These are phyloP conservation scores for Mucor lusitanicus DNA, from an alignment of 371 early-diverging fungal species.

Conservation along the genomic window DNA sequence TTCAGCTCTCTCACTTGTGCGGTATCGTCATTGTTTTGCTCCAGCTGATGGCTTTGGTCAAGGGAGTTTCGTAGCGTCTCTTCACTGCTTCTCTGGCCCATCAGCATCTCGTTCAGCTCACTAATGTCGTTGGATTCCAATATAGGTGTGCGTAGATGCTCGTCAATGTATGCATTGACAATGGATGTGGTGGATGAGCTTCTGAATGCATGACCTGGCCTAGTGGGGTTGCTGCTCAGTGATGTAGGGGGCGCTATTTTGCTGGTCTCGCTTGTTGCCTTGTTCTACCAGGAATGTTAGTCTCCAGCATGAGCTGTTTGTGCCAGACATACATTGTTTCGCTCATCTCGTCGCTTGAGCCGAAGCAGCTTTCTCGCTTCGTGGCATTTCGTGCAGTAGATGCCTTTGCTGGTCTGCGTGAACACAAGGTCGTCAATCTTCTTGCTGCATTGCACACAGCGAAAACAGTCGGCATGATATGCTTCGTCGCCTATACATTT, in stretches of 20 bases:
- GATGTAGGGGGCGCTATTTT: background rate
- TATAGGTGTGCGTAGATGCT: conserved; percentile 11
- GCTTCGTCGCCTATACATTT: conserved; percentile 68
- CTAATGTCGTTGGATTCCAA: conserved; percentile 12
- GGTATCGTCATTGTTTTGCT: conserved; percentile 4
- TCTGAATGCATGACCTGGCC: conserved; percentile 8
- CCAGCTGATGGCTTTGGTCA: background rate
- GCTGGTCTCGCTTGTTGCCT: background rate
- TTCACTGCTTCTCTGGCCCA: conserved; percentile 23
- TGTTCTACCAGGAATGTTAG: background rate
- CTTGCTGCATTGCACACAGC: conserved; percentile 72
- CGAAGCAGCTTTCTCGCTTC: conserved; percentile 42
- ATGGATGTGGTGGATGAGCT: conserved; percentile 28
- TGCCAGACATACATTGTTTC: conserved; percentile 11
- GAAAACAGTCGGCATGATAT: conserved; percentile 86
- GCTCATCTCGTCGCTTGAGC: conserved; percentile 41
- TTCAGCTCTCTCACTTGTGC: conserved; percentile 17
- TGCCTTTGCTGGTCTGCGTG: conserved; percentile 78
- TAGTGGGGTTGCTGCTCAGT: background rate
- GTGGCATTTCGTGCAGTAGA: conserved; percentile 53
- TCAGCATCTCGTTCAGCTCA: conserved; percentile 24
- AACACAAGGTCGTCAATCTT: conserved; percentile 79
- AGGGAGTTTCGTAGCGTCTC: conserved; percentile 17
- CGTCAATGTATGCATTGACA: conserved; percentile 29
- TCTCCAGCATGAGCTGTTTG: background rate